These are phyloP conservation scores for Angomonas ambiguus DNA, from an alignment of 208 protist genomes.

Conservation along the genomic window DNA sequence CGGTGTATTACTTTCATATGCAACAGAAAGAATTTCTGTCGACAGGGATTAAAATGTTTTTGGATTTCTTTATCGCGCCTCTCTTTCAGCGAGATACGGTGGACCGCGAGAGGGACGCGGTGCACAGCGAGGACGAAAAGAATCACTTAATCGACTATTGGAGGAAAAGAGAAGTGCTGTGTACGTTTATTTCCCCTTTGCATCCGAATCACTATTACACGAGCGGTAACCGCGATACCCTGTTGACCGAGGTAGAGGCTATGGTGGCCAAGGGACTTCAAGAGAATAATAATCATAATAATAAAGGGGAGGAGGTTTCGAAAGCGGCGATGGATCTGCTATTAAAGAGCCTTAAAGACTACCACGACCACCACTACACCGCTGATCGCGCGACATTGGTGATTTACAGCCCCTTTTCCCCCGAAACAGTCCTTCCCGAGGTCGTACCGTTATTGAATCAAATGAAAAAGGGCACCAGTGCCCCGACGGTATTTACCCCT, in stretches of 20 bases:
- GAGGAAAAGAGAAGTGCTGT: slow-evolving; percentile 68
- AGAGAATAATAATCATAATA: slow-evolving; percentile 46
- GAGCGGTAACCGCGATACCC: slow-evolving; percentile 83
- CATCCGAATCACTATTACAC: slow-evolving; percentile 86
- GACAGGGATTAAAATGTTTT: slow-evolving; percentile 88
- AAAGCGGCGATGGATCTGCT: background rate
- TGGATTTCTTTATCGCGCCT: slow-evolving; percentile 92
- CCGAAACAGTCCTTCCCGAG: slow-evolving; percentile 18
- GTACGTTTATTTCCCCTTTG: slow-evolving; percentile 33
- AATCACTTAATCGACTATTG: slow-evolving; percentile 86
- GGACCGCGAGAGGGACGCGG: slow-evolving; percentile 87
- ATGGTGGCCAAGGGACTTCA: slow-evolving; percentile 22
- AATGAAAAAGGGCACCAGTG: slow-evolving; percentile 24
- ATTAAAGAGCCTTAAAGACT: background rate
- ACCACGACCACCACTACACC: slow-evolving; percentile 41
- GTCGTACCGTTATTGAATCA: slow-evolving; percentile 28
- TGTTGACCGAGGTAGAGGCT: slow-evolving; percentile 66
- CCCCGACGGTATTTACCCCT: slow-evolving; percentile 21
- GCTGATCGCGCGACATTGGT: slow-evolving; percentile 43
- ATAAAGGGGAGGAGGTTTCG: slow-evolving; percentile 20
- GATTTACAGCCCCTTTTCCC: slow-evolving; percentile 29
- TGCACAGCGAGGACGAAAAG: slow-evolving; percentile 92
- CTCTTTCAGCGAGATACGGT: slow-evolving; percentile 74
- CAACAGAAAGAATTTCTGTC: slow-evolving; percentile 46
- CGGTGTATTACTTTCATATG: slow-evolving; percentile 90